Evolutionary conservation across 1,139 yeast species (phyloP).

Genomic region (Diutina ranongensis): DNA sequence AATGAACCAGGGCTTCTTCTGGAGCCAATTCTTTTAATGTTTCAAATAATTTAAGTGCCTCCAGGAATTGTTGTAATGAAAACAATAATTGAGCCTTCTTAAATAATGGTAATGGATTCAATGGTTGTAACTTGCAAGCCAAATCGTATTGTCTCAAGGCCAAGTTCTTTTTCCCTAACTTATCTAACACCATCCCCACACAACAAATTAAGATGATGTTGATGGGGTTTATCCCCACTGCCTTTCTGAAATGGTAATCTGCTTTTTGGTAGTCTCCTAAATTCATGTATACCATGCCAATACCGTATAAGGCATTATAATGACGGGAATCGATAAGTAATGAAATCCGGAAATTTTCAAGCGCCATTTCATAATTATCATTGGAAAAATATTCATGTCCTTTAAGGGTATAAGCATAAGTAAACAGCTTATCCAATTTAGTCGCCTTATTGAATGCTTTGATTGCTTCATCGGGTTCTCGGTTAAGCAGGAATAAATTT

Average conservation of each 20-base stretch:
- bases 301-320: conserved; percentile 91
- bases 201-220: conserved; percentile 88
- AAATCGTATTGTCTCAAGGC: conserved; percentile 77
- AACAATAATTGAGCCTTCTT: conserved; percentile 79
- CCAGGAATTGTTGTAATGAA: conserved; percentile 56
- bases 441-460: conserved; percentile 78
- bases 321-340: conserved; percentile 70
- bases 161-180: conserved; percentile 51
- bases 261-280: conserved; percentile 79
- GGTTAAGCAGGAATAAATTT: conserved; percentile 69
- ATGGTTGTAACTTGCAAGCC: conserved; percentile 79
- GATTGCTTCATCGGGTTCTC: conserved; percentile 87
- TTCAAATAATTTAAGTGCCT: conserved; percentile 68
- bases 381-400: conserved; percentile 88
- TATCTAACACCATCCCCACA: conserved; percentile 88
- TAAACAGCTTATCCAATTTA: conserved; percentile 56
- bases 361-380: conserved; percentile 86
- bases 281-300: conserved; percentile 89
- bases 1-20: conserved; percentile 90
- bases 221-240: conserved; percentile 79
- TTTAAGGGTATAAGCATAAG: conserved; percentile 84
- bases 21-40: conserved; percentile 69
- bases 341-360: conserved; percentile 73
- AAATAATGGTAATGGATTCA: conserved; percentile 77
- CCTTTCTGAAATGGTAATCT: conserved; percentile 78